Evolutionary conservation across 2,329 filamentous ascomycete species (phyloP).

Genomic region (Talaromyces sp.): DNA sequence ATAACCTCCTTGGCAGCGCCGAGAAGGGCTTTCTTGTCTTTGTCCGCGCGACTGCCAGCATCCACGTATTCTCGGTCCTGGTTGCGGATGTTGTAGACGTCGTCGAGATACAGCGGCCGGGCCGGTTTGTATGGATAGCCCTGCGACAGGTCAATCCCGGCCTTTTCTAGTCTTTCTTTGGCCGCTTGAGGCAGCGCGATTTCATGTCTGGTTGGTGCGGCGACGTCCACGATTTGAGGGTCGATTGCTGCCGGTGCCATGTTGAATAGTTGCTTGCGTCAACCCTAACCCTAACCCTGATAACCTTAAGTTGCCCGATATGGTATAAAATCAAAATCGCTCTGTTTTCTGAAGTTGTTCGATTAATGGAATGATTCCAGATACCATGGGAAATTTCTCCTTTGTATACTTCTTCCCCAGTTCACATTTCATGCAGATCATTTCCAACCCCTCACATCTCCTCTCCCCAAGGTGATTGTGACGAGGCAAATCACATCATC

Average conservation of each 20-base stretch:
- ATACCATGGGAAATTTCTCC: background rate
- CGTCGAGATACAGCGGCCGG: conserved; percentile 63
- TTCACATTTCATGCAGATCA: background rate
- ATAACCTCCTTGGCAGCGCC: conserved; percentile 59
- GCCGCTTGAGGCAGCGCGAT: conserved; percentile 57
- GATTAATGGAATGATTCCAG: background rate
- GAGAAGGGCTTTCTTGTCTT: conserved; percentile 57
- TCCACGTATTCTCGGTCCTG: conserved; percentile 54
- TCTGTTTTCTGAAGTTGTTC: background rate
- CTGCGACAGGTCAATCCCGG: conserved; percentile 62
- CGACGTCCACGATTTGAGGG: conserved; percentile 58
- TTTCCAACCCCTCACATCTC: background rate
- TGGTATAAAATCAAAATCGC: background rate
- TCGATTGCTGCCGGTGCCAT: conserved; percentile 60
- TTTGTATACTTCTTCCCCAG: background rate
- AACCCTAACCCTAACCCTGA: background rate
- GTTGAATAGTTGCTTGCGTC: conserved; percentile 12
- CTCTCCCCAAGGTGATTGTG: background rate
- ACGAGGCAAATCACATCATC: conserved; percentile 28
- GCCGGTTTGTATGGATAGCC: conserved; percentile 69
- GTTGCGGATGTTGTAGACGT: conserved; percentile 62
- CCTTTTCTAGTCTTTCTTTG: conserved; percentile 58
- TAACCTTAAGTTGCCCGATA: background rate
- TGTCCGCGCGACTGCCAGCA: conserved; percentile 60
- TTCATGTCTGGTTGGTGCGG: conserved; percentile 40